Conservation (phyloP, 2,329 filamentous ascomycete species). For the Raffaelea albimanens region DNA sequence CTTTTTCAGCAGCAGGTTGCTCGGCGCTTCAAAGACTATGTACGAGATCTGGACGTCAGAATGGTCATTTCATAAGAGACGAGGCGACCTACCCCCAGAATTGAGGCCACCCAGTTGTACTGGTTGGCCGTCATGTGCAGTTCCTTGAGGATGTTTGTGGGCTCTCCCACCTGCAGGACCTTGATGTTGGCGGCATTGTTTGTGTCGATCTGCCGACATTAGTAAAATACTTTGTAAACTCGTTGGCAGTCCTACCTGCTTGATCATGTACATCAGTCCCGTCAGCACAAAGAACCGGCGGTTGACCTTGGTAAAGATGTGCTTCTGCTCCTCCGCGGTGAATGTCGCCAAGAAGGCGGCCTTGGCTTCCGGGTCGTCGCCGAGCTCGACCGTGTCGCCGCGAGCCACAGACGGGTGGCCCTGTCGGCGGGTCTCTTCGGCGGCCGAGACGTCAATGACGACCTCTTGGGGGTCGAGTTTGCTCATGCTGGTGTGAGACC, state of each 20-base stretch:
- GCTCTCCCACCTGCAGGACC: conserved; percentile 29
- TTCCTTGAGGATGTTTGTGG: conserved; percentile 26
- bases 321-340: conserved; percentile 25
- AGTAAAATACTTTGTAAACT: background rate
- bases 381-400: background rate
- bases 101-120: conserved; percentile 30
- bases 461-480: too few species aligned
- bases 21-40: conserved; percentile 57
- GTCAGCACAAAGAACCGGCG: conserved; percentile 26
- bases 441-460: too few species aligned
- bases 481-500: too few species aligned
- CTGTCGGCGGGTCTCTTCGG: too few species aligned
- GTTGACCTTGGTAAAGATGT: conserved; percentile 30
- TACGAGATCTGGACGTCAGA: conserved; percentile 24
- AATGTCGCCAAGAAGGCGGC: conserved; percentile 26
- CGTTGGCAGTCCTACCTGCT: conserved; percentile 19
- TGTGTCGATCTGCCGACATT: conserved; percentile 22
- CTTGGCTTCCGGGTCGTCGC: conserved; percentile 15
- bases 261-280: conserved; percentile 31
- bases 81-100: conserved; percentile 24
- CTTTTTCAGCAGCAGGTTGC: conserved; percentile 54
- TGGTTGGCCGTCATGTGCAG: conserved; percentile 28
- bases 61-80: too few species aligned
- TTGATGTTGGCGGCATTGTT: conserved; percentile 30
- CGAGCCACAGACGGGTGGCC: too few species aligned